These are phyloP conservation scores for Leucosporidium scottii DNA, from an alignment of 768 basidiomycete genomes.

Conservation along the genomic window DNA sequence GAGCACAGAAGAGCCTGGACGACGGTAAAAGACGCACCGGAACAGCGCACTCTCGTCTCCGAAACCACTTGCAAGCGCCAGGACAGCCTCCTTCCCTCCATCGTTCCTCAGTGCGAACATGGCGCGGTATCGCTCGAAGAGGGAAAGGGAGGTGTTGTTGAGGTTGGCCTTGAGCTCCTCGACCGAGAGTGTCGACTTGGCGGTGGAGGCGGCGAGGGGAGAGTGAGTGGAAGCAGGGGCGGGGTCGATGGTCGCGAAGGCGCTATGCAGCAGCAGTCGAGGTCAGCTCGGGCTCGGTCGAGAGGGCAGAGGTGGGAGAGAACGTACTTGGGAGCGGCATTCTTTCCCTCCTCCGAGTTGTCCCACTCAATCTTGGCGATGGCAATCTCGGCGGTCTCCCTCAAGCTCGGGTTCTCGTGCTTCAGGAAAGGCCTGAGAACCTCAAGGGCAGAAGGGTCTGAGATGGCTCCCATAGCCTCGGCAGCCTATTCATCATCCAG, in stretches of 20 bases:
- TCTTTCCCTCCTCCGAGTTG: slow-evolving; percentile 42
- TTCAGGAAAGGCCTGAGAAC: slow-evolving; percentile 63
- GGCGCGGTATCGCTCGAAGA: slow-evolving; percentile 91
- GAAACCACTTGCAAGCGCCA: slow-evolving; percentile 87
- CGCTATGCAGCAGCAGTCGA: slow-evolving; percentile 44
- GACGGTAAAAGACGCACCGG: slow-evolving; percentile 56
- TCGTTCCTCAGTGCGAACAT: slow-evolving; percentile 97
- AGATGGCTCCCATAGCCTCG: slow-evolving; percentile 97
- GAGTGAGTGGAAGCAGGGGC: slow-evolving; percentile 56
- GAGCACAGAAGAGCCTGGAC: background rate
- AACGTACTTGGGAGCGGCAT: slow-evolving; percentile 20
- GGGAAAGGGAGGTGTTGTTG: slow-evolving; percentile 58
- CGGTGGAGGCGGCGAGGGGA: slow-evolving; percentile 43
- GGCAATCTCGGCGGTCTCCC: slow-evolving; percentile 97
- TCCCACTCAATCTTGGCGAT: slow-evolving; percentile 93
- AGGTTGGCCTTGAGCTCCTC: slow-evolving; percentile 55
- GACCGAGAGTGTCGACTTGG: slow-evolving; percentile 43
- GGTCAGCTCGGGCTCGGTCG: background rate
- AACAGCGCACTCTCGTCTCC: slow-evolving; percentile 81
- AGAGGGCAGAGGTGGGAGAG: background rate
- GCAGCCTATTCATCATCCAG: slow-evolving; percentile 60
- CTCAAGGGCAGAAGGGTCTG: slow-evolving; percentile 57
- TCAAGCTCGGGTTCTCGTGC: slow-evolving; percentile 60
- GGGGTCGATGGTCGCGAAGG: slow-evolving; percentile 79
- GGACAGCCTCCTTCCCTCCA: slow-evolving; percentile 64